Percentiles rank a stretch among this genome's conserved stretches.
Evolutionary conservation across 805 yeast genomes (phyloP).

Genomic region (Nakazawaea siamensis): DNA sequence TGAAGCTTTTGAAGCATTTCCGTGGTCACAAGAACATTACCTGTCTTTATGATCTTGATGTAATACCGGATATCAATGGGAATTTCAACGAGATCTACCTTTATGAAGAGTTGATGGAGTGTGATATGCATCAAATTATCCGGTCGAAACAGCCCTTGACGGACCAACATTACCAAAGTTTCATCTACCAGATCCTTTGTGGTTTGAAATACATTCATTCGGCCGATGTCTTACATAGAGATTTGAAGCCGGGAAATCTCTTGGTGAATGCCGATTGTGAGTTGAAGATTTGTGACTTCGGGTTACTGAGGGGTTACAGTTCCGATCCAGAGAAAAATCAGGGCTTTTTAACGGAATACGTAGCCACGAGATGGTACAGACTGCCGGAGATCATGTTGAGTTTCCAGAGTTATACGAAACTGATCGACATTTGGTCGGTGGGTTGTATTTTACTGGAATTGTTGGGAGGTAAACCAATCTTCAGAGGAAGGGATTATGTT

Average conservation of each 20-base stretch:
- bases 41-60: slow-evolving; percentile 89
- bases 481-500: slow-evolving; percentile 93
- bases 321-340: slow-evolving; percentile 76
- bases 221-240: slow-evolving; percentile 93
- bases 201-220: slow-evolving; percentile 92
- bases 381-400: slow-evolving; percentile 97
- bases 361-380: slow-evolving; percentile 97
- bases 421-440: slow-evolving; percentile 96
- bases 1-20: slow-evolving; percentile 85
- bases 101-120: slow-evolving; percentile 96
- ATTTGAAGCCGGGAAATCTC: slow-evolving; percentile 88
- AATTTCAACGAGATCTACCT: slow-evolving; percentile 86
- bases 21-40: slow-evolving; percentile 96
- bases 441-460: slow-evolving; percentile 96
- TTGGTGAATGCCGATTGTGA: slow-evolving; percentile 96
- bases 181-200: slow-evolving; percentile 84
- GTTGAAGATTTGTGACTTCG: slow-evolving; percentile 92
- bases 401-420: slow-evolving; percentile 90
- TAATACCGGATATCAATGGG: slow-evolving; percentile 61
- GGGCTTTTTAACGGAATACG: slow-evolving; percentile 95
- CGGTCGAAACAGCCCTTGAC: slow-evolving; percentile 89
- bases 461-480: slow-evolving; percentile 83
- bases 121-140: slow-evolving; percentile 97
- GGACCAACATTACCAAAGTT: slow-evolving; percentile 91
- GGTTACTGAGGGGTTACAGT: slow-evolving; percentile 87